These are phyloP conservation scores for Aspergillus sp. DNA, from an alignment of 2,329 filamentous ascomycete species.

Conservation along the genomic window DNA sequence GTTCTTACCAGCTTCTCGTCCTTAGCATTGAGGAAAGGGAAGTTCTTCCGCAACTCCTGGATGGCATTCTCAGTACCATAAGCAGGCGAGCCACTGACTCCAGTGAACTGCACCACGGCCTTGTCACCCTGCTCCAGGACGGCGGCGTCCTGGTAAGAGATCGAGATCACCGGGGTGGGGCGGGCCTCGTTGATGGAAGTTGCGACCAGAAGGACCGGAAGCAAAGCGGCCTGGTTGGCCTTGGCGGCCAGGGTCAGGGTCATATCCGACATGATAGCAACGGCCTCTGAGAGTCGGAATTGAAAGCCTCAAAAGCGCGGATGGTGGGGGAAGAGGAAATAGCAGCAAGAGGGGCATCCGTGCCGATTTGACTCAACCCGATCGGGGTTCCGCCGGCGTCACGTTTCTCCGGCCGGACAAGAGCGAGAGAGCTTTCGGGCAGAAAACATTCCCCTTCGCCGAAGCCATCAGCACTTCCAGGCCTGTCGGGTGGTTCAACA, in stretches of 20 bases:
- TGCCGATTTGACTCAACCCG: constrained; percentile 13
- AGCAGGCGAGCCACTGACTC: constrained; percentile 27
- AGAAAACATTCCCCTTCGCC: constrained; percentile 34
- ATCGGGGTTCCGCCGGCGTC: constrained; percentile 24
- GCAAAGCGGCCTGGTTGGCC: constrained; percentile 40
- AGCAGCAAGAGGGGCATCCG: constrained; percentile 24
- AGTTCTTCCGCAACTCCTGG: constrained; percentile 33
- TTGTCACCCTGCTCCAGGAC: constrained; percentile 35
- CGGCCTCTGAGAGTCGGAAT: neutral
- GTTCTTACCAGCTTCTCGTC: constrained; percentile 35
- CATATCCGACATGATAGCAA: constrained; percentile 31
- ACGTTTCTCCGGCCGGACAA: constrained; percentile 31
- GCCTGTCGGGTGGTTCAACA: constrained; percentile 5
- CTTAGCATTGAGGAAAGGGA: constrained; percentile 38
- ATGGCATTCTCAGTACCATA: constrained; percentile 33
- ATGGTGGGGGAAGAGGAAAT: constrained; percentile 3
- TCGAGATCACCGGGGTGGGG: constrained; percentile 33
- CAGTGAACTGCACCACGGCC: constrained; percentile 34
- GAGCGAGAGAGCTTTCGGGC: constrained; percentile 26
- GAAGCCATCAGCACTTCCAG: constrained; percentile 5
- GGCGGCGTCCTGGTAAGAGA: constrained; percentile 40
- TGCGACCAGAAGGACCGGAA: constrained; percentile 43
- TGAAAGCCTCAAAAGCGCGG: constrained; percentile 5
- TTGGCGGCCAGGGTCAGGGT: constrained; percentile 39
- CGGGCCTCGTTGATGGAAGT: constrained; percentile 41